A percentile compares a stretch with the other conserved stretches of the same genome.
phyloP scores from a whole-genome alignment of 495 filamentous ascomycete genomes.

The Melanomma pulvis-pyrius region DNA sequence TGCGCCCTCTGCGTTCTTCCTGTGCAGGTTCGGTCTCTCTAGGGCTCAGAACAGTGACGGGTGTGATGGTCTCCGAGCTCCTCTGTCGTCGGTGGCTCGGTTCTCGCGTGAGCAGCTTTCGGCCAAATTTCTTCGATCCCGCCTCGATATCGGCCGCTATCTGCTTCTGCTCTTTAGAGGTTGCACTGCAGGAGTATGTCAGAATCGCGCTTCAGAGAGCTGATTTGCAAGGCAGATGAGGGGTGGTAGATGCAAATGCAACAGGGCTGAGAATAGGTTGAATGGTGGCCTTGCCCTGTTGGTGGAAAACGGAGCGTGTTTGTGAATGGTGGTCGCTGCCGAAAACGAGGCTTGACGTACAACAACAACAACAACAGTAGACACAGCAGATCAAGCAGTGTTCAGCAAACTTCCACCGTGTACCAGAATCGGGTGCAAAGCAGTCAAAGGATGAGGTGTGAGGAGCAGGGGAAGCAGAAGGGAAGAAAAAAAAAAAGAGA shows the following conservation, averaged over 20 bases:
- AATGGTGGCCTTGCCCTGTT: no score
- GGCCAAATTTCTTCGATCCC: conserved; percentile 31
- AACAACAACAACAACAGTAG: no score
- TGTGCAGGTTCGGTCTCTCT: conserved; percentile 5
- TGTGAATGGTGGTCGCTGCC: no score
- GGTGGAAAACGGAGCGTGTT: no score
- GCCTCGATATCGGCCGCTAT: conserved; percentile 34
- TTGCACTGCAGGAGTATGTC: conserved; percentile 16
- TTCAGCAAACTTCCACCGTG: no score
- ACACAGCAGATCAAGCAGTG: no score
- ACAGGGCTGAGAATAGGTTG: not conserved
- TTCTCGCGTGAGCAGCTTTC: conserved; percentile 29
- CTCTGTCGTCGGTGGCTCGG: conserved; percentile 31
- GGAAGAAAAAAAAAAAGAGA: no score
- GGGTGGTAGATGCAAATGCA: not conserved
- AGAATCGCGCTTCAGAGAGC: not conserved
- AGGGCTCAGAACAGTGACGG: conserved; percentile 33
- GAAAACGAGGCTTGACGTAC: no score
- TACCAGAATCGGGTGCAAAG: not conserved
- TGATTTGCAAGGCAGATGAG: not conserved
- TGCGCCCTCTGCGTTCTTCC: conserved; percentile 31
- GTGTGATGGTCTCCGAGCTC: conserved; percentile 28
- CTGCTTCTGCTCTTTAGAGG: conserved; percentile 34
- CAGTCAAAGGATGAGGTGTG: not conserved
- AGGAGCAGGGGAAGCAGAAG: not conserved